Evolutionary conservation across 768 basidiomycete species (phyloP).

Genomic region (Suillus americanus): DNA sequence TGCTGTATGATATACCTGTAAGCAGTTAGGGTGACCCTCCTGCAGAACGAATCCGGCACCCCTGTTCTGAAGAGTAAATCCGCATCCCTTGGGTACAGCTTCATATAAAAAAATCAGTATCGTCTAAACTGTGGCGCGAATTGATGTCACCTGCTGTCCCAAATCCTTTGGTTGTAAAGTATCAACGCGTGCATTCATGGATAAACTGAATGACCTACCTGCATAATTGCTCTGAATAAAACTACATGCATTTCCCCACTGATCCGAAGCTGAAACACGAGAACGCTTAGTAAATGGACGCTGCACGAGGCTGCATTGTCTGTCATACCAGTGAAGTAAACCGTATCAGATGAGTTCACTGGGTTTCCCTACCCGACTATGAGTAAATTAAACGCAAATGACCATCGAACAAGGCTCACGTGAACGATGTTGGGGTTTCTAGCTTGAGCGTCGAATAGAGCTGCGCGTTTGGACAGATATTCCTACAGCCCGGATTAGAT

Average conservation of each 20-base stretch:
- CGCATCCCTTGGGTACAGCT: constrained; percentile 92
- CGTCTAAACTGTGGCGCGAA: no score
- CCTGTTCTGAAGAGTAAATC: constrained; percentile 95
- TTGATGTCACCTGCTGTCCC: constrained; percentile 73
- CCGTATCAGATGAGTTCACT: constrained; percentile 85
- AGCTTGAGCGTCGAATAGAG: constrained; percentile 69
- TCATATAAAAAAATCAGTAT: constrained; percentile 7
- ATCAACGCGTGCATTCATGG: constrained; percentile 1
- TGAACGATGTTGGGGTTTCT: constrained; percentile 66
- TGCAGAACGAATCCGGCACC: constrained; percentile 81
- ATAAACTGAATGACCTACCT: constrained; percentile 41
- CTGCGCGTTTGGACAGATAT: constrained; percentile 80
- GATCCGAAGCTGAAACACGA: constrained; percentile 63
- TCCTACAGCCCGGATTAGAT: constrained; percentile 45
- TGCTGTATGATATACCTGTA: constrained; percentile 50
- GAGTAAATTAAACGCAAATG: constrained; percentile 9
- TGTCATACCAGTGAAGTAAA: constrained; percentile 82
- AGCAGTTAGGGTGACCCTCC: constrained; percentile 81
- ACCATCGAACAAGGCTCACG: constrained; percentile 37
- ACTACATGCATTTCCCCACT: constrained; percentile 89
- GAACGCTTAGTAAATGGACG: constrained; percentile 2
- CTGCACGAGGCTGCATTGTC: neutral
- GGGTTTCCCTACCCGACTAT: constrained; percentile 66
- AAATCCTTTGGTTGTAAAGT: constrained; percentile 54
- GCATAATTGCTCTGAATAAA: constrained; percentile 88